Conservation (phyloP, 768 basidiomycete species). For the Suillus americanus region DNA sequence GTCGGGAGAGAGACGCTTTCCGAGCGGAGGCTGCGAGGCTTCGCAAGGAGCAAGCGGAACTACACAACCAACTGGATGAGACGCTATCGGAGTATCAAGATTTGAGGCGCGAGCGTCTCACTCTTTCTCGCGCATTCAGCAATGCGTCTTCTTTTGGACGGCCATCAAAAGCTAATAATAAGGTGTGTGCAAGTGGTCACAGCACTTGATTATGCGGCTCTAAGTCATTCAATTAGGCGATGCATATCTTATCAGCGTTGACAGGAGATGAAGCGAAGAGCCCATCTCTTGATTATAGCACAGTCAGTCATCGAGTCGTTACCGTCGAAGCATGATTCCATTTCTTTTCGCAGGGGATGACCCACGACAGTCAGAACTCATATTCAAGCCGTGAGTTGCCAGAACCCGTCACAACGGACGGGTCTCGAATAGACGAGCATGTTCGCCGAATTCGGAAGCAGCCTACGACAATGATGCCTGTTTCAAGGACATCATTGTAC, state of each 20-base stretch:
- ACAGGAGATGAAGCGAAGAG: background rate
- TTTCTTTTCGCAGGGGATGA: background rate
- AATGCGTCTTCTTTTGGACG: background rate
- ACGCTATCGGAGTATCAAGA: slow-evolving; percentile 18
- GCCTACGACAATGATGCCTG: background rate
- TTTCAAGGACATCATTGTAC: background rate
- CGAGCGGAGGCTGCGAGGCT: slow-evolving; percentile 19
- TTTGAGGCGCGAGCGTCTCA: slow-evolving; percentile 22
- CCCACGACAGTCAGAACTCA: background rate
- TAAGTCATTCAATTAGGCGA: background rate
- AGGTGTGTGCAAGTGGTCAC: slow-evolving; percentile 10
- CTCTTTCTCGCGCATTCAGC: slow-evolving; percentile 13
- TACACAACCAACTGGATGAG: slow-evolving; percentile 22
- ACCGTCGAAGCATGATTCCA: background rate
- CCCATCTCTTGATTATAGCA: slow-evolving; percentile 4
- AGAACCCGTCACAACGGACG: background rate
- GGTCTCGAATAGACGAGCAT: background rate
- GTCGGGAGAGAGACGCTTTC: slow-evolving; percentile 27
- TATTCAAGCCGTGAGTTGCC: slow-evolving; percentile 3
- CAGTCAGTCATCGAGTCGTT: slow-evolving; percentile 1
- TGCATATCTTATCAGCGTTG: slow-evolving; percentile 2
- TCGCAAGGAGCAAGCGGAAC: slow-evolving; percentile 22
- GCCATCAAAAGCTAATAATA: slow-evolving; percentile 4
- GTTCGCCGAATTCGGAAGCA: background rate
- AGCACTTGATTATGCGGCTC: background rate